Evolutionary conservation across 768 basidiomycete species (phyloP).

Genomic region (Boletus sp.): DNA sequence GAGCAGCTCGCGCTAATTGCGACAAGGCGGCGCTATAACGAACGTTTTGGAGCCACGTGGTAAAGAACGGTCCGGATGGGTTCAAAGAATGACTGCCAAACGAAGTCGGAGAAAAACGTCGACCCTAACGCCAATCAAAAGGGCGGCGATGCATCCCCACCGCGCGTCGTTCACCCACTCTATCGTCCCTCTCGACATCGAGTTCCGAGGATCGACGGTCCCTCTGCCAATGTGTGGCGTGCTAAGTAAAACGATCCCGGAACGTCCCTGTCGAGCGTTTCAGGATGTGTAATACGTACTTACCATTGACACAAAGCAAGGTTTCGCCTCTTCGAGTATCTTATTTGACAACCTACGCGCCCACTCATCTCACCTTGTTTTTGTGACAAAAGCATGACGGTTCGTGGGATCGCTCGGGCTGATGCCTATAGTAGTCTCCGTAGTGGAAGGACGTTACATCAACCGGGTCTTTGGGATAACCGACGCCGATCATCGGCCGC

Average conservation of each 20-base stretch:
- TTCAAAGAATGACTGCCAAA: not conserved
- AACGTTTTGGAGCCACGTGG: no score
- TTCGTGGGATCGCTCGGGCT: not conserved
- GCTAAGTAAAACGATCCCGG: not conserved
- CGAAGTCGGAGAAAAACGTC: not conserved
- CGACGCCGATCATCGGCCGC: no score
- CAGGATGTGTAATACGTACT: not conserved
- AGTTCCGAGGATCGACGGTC: not conserved
- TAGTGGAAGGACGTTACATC: no score
- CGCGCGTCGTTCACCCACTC: not conserved
- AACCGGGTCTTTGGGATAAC: no score
- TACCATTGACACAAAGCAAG: not conserved
- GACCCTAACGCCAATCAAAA: not conserved
- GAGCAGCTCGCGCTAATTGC: no score
- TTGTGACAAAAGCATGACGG: not conserved
- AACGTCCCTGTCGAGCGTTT: not conserved
- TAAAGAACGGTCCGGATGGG: no score
- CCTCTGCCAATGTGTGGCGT: not conserved
- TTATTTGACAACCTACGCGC: not conserved
- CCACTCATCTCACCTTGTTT: not conserved
- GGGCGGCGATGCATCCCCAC: not conserved
- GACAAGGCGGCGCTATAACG: no score
- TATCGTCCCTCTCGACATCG: not conserved
- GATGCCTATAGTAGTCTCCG: not conserved
- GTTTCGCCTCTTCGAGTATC: not conserved